A percentile compares a stretch with the other conserved stretches of the same genome.
phyloP scores from a whole-genome alignment of 31 red algal species.

The Pterothamnion heteromorphum region DNA sequence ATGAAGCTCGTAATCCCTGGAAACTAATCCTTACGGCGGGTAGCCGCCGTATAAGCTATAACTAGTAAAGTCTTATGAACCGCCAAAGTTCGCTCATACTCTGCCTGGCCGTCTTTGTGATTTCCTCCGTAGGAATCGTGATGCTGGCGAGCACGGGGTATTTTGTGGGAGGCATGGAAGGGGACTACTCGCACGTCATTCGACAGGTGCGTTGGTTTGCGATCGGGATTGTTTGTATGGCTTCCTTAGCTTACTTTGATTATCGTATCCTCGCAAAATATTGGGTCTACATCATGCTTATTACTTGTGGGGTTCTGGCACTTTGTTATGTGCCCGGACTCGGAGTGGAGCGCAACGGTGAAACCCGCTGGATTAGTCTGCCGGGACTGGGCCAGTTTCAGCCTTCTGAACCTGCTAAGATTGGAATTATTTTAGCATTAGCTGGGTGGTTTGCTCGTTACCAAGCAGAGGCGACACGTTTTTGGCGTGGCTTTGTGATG shows the following conservation, averaged over 20 bases:
- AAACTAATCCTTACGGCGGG: too few species aligned
- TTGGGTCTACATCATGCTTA: too few species aligned
- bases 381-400: slow-evolving; percentile 15
- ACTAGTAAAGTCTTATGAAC: too few species aligned
- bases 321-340: not conserved
- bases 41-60: too few species aligned
- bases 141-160: not conserved
- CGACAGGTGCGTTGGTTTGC: not conserved
- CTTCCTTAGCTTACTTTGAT: not conserved
- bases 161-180: not conserved
- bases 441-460: not conserved
- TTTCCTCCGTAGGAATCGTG: not conserved
- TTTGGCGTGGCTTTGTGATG: not conserved
- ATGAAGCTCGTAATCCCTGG: too few species aligned
- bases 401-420: slow-evolving; percentile 24
- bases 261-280: too few species aligned
- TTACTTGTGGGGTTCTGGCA: too few species aligned
- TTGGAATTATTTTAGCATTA: not conserved
- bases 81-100: not conserved
- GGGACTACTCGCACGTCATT: not conserved
- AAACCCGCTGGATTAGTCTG: not conserved
- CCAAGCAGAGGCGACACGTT: not conserved
- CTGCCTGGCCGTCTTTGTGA: not conserved
- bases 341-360: not conserved
- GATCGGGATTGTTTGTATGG: not conserved